Conservation (phyloP, 169 alveolate species). For the Eimeria falciformis region DNA sequence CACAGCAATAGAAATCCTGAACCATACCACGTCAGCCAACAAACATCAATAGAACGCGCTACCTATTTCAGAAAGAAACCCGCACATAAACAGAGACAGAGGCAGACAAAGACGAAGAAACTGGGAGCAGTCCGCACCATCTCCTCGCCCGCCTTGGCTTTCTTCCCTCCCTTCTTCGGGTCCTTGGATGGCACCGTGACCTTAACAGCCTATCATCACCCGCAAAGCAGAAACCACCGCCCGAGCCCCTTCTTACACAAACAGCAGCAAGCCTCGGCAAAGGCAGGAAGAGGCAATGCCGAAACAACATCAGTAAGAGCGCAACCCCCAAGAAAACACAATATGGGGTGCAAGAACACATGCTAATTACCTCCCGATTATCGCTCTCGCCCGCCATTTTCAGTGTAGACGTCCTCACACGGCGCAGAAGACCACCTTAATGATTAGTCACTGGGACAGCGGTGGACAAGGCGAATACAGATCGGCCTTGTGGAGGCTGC, state of each 20-base stretch:
- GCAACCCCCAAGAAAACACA: not conserved
- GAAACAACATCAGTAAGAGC: not conserved
- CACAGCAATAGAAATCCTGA: not conserved
- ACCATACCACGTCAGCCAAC: too few relatives aligned
- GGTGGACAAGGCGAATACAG: not conserved
- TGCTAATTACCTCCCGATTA: conserved; percentile 21
- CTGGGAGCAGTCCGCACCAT: conserved; percentile 21
- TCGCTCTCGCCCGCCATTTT: conserved; percentile 65
- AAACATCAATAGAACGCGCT: too few relatives aligned
- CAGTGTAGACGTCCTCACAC: not conserved
- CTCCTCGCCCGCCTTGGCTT: conserved; percentile 38
- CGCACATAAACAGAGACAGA: not conserved
- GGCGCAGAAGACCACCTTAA: not conserved
- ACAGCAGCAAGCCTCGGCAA: not conserved
- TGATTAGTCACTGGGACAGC: not conserved
- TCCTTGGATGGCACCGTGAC: conserved; percentile 60
- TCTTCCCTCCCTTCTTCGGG: conserved; percentile 46
- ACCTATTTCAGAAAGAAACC: not conserved
- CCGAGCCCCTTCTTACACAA: not conserved
- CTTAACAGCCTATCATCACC: conserved; percentile 44
- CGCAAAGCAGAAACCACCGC: not conserved
- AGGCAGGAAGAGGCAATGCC: not conserved
- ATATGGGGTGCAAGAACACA: not conserved
- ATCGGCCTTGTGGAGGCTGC: not conserved
- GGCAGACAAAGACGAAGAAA: not conserved